Evolutionary conservation across 768 basidiomycete genomes (phyloP).

Genomic region (Phaeotremella fagi): DNA sequence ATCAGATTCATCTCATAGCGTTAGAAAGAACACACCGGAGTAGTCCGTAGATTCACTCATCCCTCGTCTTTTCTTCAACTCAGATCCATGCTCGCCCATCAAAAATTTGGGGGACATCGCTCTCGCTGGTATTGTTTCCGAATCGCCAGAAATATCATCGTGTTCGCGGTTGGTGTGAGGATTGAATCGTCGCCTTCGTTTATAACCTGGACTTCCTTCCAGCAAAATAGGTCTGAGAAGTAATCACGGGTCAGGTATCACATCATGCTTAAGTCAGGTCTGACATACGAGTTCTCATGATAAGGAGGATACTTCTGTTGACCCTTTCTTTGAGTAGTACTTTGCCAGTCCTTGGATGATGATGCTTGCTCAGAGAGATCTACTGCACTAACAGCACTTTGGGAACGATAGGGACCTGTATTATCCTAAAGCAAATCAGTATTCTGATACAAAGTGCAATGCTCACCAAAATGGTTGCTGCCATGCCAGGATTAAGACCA

Average conservation of each 20-base stretch:
- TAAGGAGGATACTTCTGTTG: too few species aligned
- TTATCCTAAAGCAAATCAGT: conserved; percentile 2
- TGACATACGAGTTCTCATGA: too few species aligned
- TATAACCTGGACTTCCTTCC: conserved; percentile 78
- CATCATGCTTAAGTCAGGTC: too few species aligned
- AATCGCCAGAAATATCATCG: background rate
- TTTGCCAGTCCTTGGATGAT: too few species aligned
- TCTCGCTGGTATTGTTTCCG: background rate
- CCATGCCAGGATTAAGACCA: conserved; percentile 31
- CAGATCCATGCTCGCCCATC: background rate
- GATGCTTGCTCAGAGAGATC: too few species aligned
- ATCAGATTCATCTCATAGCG: too few species aligned
- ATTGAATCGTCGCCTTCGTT: conserved; percentile 58
- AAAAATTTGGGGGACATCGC: background rate
- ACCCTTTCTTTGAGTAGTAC: too few species aligned
- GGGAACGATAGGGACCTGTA: conserved; percentile 34
- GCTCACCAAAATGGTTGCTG: conserved; percentile 14
- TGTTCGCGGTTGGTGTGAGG: too few species aligned
- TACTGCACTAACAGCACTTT: too few species aligned
- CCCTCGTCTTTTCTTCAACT: background rate
- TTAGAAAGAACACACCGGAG: too few species aligned
- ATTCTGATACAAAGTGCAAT: background rate
- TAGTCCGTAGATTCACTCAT: too few species aligned
- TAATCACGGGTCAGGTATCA: background rate
- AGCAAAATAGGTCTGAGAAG: conserved; percentile 33